phyloP scores from a whole-genome alignment of 345 rosid species.

The Hibiscus mutabilis region DNA sequence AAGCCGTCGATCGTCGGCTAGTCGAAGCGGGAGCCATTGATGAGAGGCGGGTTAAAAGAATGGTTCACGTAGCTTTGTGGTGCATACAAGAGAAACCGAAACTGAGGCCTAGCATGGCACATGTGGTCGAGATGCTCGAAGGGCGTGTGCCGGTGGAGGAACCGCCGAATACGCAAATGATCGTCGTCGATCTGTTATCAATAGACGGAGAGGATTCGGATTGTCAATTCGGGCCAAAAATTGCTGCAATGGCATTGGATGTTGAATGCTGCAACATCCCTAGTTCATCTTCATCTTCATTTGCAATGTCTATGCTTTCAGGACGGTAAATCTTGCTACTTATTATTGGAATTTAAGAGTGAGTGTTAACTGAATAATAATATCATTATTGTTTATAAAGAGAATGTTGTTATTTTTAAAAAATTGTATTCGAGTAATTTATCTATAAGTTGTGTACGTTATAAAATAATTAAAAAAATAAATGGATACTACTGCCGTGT shows the following conservation, averaged over 20 bases:
- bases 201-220: conserved; percentile 31
- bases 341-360: too few relatives aligned
- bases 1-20: conserved; percentile 56
- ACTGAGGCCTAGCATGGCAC: conserved; percentile 62
- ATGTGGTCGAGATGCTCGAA: conserved; percentile 80
- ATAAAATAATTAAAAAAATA: too few relatives aligned
- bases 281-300: conserved; percentile 28
- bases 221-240: not conserved
- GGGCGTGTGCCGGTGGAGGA: conserved; percentile 50
- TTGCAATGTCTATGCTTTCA: conserved; percentile 49
- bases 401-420: too few relatives aligned
- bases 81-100: conserved; percentile 71
- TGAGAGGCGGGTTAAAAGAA: conserved; percentile 50
- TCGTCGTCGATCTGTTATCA: conserved; percentile 55
- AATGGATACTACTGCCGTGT: too few relatives aligned
- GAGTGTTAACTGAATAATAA: too few relatives aligned
- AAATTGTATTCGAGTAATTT: too few relatives aligned
- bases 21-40: conserved; percentile 36
- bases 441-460: too few relatives aligned
- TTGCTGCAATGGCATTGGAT: conserved; percentile 21
- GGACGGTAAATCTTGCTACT: conserved; percentile 34
- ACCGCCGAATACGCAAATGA: conserved; percentile 67
- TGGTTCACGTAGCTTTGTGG: conserved; percentile 67
- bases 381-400: too few relatives aligned
- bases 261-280: conserved; percentile 17